Evolutionary conservation across 2,329 filamentous ascomycete species (phyloP).

Genomic region (Neopestalotiopsis clavispora): DNA sequence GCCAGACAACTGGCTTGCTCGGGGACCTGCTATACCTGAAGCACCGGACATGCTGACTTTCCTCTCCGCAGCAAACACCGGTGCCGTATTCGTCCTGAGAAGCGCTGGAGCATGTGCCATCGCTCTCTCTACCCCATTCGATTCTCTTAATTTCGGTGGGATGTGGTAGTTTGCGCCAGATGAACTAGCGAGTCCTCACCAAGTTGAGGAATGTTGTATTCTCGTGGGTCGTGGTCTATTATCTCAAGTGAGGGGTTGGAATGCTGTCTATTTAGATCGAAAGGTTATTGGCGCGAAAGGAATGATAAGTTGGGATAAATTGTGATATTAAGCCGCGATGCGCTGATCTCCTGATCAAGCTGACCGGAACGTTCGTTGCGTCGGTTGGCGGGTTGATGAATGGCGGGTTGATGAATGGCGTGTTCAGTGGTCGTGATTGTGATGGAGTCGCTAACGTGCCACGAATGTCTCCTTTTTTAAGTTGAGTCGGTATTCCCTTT

Average conservation of each 20-base stretch:
- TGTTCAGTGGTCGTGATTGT: neutral
- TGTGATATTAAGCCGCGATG: neutral
- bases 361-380: neutral
- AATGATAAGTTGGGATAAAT: neutral
- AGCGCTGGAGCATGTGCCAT: conserved; percentile 65
- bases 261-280: conserved; percentile 1
- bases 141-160: neutral
- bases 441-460: conserved; percentile 4
- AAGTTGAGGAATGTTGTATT: neutral
- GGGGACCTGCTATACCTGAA: conserved; percentile 57
- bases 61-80: conserved; percentile 55
- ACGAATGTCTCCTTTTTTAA: neutral
- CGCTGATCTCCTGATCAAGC: neutral
- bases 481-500: neutral
- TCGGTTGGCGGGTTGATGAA: no score
- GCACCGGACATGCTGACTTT: conserved; percentile 46
- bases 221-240: neutral
- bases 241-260: conserved; percentile 5
- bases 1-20: conserved; percentile 67
- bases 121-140: conserved; percentile 37
- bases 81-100: conserved; percentile 62
- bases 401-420: neutral
- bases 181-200: neutral
- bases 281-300: neutral
- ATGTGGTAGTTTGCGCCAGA: neutral